Evolutionary conservation across 192 early-diverging fungal species (phyloP).

Genomic region (Funneliformis geosporum): DNA sequence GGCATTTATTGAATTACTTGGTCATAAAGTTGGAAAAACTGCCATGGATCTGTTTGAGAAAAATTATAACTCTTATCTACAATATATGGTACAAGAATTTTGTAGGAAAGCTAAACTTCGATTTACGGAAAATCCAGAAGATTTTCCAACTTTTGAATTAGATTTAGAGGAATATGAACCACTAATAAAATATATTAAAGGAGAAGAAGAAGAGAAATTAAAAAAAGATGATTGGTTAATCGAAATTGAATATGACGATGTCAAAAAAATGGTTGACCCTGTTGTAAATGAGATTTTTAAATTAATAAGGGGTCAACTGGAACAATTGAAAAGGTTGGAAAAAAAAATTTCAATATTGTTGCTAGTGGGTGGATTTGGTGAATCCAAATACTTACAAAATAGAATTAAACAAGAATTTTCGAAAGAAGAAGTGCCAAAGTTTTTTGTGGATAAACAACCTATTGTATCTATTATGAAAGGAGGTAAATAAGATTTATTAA

Average conservation of each 20-base stretch:
- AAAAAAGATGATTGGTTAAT: conserved; percentile 46
- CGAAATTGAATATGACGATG: conserved; percentile 43
- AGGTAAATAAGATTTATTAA: conserved; percentile 22
- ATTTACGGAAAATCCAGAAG: background rate
- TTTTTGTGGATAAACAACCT: conserved; percentile 50
- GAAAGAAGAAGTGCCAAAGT: conserved; percentile 37
- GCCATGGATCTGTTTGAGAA: background rate
- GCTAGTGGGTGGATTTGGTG: conserved; percentile 58
- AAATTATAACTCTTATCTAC: background rate
- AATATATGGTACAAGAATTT: conserved; percentile 15
- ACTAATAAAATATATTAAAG: background rate
- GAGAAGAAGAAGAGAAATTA: conserved; percentile 27
- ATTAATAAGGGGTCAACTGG: conserved; percentile 53
- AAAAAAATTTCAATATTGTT: conserved; percentile 47
- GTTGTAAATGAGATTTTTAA: conserved; percentile 53
- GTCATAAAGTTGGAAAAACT: background rate
- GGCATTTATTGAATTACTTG: conserved; percentile 11
- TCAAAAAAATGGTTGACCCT: conserved; percentile 56
- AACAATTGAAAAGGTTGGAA: conserved; percentile 43
- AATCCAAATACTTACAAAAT: conserved; percentile 51
- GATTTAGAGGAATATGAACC: background rate
- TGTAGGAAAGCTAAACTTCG: background rate
- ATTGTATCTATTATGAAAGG: conserved; percentile 55
- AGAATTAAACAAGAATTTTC: conserved; percentile 51
- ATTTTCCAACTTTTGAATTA: background rate